phyloP scores from a whole-genome alignment of 352 stramenopile genomes.

The Blastocystis sp. region DNA sequence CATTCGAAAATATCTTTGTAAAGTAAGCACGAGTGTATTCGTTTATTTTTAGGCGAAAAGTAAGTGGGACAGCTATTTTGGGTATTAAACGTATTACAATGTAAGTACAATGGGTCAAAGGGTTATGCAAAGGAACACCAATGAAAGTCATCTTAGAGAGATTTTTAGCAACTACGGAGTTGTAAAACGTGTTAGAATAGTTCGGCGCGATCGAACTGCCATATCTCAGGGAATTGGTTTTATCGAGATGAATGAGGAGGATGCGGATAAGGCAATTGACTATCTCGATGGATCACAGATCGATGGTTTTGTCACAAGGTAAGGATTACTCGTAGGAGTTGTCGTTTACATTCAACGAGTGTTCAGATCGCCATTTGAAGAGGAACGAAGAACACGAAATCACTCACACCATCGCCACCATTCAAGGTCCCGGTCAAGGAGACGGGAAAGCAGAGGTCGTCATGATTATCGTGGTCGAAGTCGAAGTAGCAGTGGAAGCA shows the following conservation, averaged over 20 bases:
- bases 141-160: not conserved
- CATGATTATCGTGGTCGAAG: not conserved
- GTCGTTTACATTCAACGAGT: not conserved
- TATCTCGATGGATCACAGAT: constrained; percentile 49
- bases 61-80: no score
- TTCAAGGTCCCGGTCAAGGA: not conserved
- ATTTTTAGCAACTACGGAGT: constrained; percentile 46
- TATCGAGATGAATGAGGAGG: constrained; percentile 19
- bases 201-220: not conserved
- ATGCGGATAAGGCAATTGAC: not conserved
- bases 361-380: not conserved
- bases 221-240: constrained; percentile 36
- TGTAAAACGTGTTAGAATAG: not conserved
- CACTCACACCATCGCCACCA: not conserved
- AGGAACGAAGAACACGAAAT: not conserved
- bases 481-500: not conserved
- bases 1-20: not conserved
- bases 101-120: no score
- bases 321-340: not conserved
- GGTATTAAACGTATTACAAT: no score
- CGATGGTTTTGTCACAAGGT: not conserved
- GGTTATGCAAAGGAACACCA: not conserved
- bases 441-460: not conserved
- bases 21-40: no score
- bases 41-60: no score